Conservation (phyloP, 148 eudicot species). For the Rhododendron ovatum region DNA sequence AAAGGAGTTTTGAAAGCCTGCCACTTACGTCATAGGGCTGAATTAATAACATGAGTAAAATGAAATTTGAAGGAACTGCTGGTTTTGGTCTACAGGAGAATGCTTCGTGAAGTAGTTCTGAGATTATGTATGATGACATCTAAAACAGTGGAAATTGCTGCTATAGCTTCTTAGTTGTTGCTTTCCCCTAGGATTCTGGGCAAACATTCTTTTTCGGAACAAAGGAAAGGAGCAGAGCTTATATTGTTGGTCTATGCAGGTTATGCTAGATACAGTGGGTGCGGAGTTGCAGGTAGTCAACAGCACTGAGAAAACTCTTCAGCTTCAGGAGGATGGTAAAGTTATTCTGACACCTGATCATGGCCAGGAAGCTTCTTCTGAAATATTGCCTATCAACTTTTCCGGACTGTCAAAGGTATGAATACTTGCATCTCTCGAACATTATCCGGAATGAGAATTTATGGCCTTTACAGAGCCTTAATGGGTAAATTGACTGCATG, state of each 20-base stretch:
- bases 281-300: conserved; percentile 66
- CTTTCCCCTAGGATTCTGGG: neutral
- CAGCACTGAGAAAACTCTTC: conserved; percentile 43
- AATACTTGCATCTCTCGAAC: neutral
- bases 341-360: conserved; percentile 52
- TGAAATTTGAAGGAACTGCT: neutral
- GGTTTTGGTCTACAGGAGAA: neutral
- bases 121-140: neutral
- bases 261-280: conserved; percentile 71
- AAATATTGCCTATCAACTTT: conserved; percentile 62
- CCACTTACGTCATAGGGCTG: neutral
- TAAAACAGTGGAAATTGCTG: neutral
- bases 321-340: conserved; percentile 48
- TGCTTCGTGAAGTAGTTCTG: neutral
- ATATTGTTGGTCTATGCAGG: conserved; percentile 32
- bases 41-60: neutral
- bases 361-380: conserved; percentile 54
- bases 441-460: neutral
- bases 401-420: conserved; percentile 54
- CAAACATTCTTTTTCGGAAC: neutral
- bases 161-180: neutral
- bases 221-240: neutral
- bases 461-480: neutral
- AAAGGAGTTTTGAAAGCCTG: neutral
- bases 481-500: neutral